Percentiles rank a stretch among this genome's conserved stretches.
Conservation (phyloP, 1,284 basidiomycete species). For the Cryptococcus neoformans region DNA sequence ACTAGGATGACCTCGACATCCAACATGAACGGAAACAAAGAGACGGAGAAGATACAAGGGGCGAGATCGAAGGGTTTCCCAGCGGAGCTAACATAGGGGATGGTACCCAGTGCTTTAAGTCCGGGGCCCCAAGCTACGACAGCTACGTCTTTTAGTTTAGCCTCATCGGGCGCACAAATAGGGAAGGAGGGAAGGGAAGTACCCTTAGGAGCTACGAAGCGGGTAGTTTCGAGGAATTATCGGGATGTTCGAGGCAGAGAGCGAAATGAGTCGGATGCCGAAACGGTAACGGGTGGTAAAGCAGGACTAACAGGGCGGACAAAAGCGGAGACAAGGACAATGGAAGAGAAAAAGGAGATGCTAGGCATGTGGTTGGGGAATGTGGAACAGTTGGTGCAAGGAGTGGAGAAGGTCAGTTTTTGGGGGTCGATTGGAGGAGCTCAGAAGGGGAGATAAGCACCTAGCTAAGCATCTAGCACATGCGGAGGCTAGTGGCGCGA, state of each 20-base stretch:
- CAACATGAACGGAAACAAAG: no score
- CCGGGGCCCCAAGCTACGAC: conserved; percentile 15
- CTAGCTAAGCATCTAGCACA: background rate
- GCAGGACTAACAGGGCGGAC: background rate
- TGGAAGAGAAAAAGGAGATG: conserved; percentile 78
- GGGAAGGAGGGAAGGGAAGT: conserved; percentile 4
- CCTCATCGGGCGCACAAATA: no score
- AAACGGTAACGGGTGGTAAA: no score
- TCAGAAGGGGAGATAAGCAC: no score
- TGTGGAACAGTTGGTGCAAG: conserved; percentile 79
- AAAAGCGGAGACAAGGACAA: conserved; percentile 47
- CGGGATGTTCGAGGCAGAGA: no score
- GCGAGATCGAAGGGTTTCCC: conserved; percentile 27
- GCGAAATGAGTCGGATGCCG: no score
- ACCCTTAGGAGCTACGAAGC: conserved; percentile 16
- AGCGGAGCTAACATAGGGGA: conserved; percentile 34
- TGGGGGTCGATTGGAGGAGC: conserved; percentile 58
- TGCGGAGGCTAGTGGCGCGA: no score
- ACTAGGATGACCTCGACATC: no score
- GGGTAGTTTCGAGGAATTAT: conserved; percentile 17
- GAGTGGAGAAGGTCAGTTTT: conserved; percentile 74
- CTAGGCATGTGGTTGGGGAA: conserved; percentile 78
- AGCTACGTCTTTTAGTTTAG: background rate
- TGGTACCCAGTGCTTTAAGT: conserved; percentile 18
- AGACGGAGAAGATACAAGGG: no score